Evolutionary conservation across 2,329 filamentous ascomycete genomes (phyloP).

Genomic region (Diaporthe ampelina): DNA sequence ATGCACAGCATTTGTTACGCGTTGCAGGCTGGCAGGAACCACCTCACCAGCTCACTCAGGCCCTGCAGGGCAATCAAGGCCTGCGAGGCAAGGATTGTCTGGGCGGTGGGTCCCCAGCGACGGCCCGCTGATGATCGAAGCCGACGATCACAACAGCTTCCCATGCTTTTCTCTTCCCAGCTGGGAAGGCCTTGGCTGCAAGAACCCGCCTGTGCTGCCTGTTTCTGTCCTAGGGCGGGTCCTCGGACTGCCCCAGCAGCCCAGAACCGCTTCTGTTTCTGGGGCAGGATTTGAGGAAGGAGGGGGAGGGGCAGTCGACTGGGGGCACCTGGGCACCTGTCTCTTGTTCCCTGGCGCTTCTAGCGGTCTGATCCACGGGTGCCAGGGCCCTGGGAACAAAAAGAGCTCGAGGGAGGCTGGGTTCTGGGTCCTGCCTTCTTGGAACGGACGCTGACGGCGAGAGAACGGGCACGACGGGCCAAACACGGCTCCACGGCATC

Average conservation of each 20-base stretch:
- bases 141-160: conserved; percentile 15
- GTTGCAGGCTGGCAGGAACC: neutral
- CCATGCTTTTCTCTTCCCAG: neutral
- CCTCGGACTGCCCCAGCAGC: conserved; percentile 12
- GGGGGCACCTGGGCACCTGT: neutral
- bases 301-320: neutral
- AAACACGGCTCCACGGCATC: neutral
- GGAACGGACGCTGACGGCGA: conserved; percentile 11
- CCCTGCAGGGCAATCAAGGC: too few relatives aligned
- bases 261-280: conserved; percentile 19
- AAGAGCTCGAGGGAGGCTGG: neutral
- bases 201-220: conserved; percentile 2
- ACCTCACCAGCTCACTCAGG: too few relatives aligned
- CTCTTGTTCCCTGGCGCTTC: conserved; percentile 6
- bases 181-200: conserved; percentile 29
- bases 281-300: conserved; percentile 11
- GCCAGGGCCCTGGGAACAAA: conserved; percentile 1
- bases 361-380: conserved; percentile 15
- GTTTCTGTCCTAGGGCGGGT: conserved; percentile 28
- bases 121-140: conserved; percentile 24
- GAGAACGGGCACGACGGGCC: neutral
- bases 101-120: conserved; percentile 7
- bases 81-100: conserved; percentile 21
- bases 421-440: neutral
- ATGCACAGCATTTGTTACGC: neutral